Evolutionary conservation across 768 basidiomycete species (phyloP).

Genomic region (Sutorius australiensis): DNA sequence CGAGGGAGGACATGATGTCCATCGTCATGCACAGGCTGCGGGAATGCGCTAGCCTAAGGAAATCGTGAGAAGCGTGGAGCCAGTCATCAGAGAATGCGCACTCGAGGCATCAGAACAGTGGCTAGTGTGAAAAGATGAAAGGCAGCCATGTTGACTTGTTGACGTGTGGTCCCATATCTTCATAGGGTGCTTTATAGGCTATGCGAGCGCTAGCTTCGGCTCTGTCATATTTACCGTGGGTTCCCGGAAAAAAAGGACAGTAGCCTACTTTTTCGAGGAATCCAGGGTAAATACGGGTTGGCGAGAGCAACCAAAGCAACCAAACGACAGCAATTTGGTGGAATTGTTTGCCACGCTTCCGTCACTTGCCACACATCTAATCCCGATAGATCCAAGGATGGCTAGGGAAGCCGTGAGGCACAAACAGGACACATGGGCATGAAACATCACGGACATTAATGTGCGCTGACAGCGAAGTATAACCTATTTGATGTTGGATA

Average conservation of each 20-base stretch:
- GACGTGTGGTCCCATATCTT: background rate
- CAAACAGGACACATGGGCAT: background rate
- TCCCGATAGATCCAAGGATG: background rate
- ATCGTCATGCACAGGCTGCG: background rate
- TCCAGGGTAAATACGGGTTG: background rate
- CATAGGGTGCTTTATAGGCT: slow-evolving; percentile 11
- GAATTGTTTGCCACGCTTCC: background rate
- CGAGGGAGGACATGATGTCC: slow-evolving; percentile 39
- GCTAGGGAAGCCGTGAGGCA: background rate
- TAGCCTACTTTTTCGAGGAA: background rate
- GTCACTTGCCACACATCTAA: background rate
- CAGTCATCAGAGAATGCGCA: background rate
- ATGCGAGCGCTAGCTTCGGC: slow-evolving; percentile 6
- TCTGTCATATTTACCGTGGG: background rate
- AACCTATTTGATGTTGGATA: background rate
- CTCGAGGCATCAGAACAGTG: slow-evolving; percentile 1
- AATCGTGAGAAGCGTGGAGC: background rate
- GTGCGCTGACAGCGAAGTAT: background rate
- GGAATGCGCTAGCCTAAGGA: slow-evolving; percentile 8
- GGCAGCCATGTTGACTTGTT: no score
- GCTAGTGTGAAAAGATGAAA: background rate
- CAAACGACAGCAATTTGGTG: background rate
- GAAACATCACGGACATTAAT: background rate
- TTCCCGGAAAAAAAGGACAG: background rate
- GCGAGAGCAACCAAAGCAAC: background rate